Evolutionary conservation across 2,329 filamentous ascomycete genomes (phyloP).

Genomic region (Paraphoma chrysanthemicola): DNA sequence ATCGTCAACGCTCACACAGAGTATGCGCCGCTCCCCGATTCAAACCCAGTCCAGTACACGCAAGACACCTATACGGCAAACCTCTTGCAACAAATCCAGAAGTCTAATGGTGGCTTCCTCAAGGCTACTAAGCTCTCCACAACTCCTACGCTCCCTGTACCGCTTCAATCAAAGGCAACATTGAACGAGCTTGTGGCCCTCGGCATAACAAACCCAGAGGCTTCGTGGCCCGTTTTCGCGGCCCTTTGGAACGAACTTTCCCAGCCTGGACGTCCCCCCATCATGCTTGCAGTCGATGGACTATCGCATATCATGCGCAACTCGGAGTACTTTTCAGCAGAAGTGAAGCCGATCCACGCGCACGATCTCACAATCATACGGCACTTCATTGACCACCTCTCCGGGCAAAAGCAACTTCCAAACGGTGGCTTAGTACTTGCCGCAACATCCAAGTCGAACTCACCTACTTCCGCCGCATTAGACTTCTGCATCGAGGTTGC

Average conservation of each 20-base stretch:
- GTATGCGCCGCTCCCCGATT: constrained; percentile 72
- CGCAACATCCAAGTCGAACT: constrained; percentile 76
- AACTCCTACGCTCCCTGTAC: constrained; percentile 65
- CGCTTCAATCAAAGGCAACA: constrained; percentile 64
- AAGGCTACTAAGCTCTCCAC: constrained; percentile 58
- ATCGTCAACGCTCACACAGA: constrained; percentile 80
- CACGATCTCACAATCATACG: constrained; percentile 81
- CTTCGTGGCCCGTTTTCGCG: constrained; percentile 80
- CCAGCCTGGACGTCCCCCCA: constrained; percentile 62
- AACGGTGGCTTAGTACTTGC: constrained; percentile 84
- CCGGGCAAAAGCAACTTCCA: constrained; percentile 54
- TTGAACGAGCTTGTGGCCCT: constrained; percentile 73
- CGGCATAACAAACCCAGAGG: constrained; percentile 75
- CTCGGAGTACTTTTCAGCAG: constrained; percentile 75
- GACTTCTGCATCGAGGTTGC: constrained; percentile 68
- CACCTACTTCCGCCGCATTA: constrained; percentile 68
- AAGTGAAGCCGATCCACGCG: constrained; percentile 79
- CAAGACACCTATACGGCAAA: constrained; percentile 80
- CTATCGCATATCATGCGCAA: constrained; percentile 81
- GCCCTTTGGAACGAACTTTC: constrained; percentile 83
- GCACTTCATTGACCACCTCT: constrained; percentile 75
- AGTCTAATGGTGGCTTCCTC: constrained; percentile 75
- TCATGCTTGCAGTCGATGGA: constrained; percentile 81
- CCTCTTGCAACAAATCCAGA: constrained; percentile 74
- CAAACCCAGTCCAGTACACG: constrained; percentile 66